Evolutionary conservation across 1,284 basidiomycete genomes (phyloP).

Genomic region (Ganoderma resinaceum): DNA sequence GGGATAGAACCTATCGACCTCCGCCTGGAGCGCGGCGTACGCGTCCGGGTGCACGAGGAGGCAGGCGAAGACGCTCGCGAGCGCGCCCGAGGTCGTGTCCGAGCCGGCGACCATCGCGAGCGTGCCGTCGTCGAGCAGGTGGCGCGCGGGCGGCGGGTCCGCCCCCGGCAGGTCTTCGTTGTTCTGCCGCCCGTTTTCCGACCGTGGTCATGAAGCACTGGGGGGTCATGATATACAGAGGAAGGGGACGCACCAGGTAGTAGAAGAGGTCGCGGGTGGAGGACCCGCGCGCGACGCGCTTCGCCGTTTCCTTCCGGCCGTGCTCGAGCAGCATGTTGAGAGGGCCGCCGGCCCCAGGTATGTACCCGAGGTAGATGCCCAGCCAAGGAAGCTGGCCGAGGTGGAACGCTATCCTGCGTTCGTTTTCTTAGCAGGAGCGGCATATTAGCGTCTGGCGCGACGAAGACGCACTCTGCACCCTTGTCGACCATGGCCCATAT

Average conservation of each 20-base stretch:
- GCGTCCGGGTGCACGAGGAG: constrained; percentile 27
- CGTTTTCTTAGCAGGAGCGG: not conserved
- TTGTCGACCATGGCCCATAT: constrained; percentile 26
- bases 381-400: constrained; percentile 33
- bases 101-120: constrained; percentile 35
- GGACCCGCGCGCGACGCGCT: constrained; percentile 23
- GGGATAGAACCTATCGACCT: constrained; percentile 37
- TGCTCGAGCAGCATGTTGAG: constrained; percentile 22
- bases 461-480: constrained; percentile 1
- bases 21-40: constrained; percentile 31
- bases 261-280: constrained; percentile 31
- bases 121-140: constrained; percentile 12
- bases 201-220: not conserved
- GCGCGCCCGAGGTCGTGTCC: constrained; percentile 36
- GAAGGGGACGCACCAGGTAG: constrained; percentile 14
- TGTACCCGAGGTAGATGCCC: constrained; percentile 21
- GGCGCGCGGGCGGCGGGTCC: not conserved
- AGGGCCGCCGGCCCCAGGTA: constrained; percentile 20
- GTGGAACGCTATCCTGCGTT: constrained; percentile 12
- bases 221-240: not conserved
- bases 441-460: not conserved
- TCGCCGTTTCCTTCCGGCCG: constrained; percentile 15
- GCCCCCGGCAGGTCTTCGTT: constrained; percentile 26
- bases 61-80: constrained; percentile 27
- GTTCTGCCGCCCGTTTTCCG: constrained; percentile 17